These are phyloP conservation scores for Trametes cubensis DNA, from an alignment of 768 basidiomycete species.

Conservation along the genomic window DNA sequence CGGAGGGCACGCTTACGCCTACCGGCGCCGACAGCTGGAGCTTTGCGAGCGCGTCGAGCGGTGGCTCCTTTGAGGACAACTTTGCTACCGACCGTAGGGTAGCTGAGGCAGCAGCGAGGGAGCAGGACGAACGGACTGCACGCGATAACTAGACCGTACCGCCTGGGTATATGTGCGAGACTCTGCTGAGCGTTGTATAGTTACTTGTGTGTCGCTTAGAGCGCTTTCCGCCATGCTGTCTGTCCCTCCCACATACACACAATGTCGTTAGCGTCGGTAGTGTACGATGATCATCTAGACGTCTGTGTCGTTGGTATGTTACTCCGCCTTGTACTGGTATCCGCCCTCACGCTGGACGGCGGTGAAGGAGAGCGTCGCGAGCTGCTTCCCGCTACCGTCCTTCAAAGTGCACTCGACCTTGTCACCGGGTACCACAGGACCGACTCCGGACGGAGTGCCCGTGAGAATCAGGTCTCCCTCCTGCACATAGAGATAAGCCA, in stretches of 20 bases:
- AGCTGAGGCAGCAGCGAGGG: conserved; percentile 18
- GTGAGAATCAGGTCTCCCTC: conserved; percentile 92
- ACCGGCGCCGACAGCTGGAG: conserved; percentile 36
- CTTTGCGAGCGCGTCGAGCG: conserved; percentile 35
- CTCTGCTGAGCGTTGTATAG: conserved; percentile 9
- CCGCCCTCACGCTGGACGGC: conserved; percentile 71
- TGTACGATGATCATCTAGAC: conserved; percentile 17
- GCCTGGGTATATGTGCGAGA: neutral
- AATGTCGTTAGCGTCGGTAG: conserved; percentile 11
- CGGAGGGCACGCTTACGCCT: conserved; percentile 28
- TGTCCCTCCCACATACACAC: neutral
- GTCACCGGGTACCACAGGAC: conserved; percentile 76
- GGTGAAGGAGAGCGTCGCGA: conserved; percentile 67
- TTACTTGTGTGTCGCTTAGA: conserved; percentile 19
- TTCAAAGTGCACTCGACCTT: conserved; percentile 72
- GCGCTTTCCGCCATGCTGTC: neutral
- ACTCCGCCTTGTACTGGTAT: conserved; percentile 50
- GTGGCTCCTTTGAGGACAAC: conserved; percentile 29
- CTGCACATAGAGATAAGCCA: conserved; percentile 41
- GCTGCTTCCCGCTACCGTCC: conserved; percentile 53
- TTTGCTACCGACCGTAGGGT: conserved; percentile 19
- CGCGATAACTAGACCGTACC: conserved; percentile 16
- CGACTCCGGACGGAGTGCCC: conserved; percentile 91
- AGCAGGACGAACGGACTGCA: conserved; percentile 34
- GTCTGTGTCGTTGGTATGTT: neutral